Evolutionary conservation across 495 filamentous ascomycete species (phyloP).

Genomic region (Penicillium verhagenii): DNA sequence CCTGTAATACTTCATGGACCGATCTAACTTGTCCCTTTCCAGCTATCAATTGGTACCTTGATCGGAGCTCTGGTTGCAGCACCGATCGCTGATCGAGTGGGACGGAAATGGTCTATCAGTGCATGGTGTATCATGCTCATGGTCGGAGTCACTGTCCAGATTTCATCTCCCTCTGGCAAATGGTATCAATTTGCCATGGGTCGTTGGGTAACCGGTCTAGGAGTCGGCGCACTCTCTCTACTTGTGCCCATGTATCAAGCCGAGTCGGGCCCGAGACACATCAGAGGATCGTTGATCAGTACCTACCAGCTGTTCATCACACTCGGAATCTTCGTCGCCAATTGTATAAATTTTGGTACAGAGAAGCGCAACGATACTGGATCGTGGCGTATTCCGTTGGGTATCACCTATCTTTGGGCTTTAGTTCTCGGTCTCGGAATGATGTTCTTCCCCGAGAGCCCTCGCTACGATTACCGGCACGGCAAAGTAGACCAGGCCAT

Average conservation of each 20-base stretch:
- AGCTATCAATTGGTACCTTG: slow-evolving; percentile 63
- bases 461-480: slow-evolving; percentile 64
- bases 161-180: slow-evolving; percentile 48
- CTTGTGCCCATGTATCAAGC: slow-evolving; percentile 71
- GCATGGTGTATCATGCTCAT: slow-evolving; percentile 57
- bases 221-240: slow-evolving; percentile 66
- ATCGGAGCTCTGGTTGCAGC: slow-evolving; percentile 62
- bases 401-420: slow-evolving; percentile 71
- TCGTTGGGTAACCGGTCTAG: slow-evolving; percentile 59
- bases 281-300: slow-evolving; percentile 62
- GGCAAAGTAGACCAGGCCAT: slow-evolving; percentile 62
- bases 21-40: not conserved
- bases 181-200: slow-evolving; percentile 55
- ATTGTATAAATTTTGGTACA: slow-evolving; percentile 79
- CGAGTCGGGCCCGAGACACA: slow-evolving; percentile 61
- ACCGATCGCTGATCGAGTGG: slow-evolving; percentile 50
- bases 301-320: slow-evolving; percentile 86
- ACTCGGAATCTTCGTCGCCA: slow-evolving; percentile 74
- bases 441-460: slow-evolving; percentile 68
- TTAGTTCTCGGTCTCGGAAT: slow-evolving; percentile 67
- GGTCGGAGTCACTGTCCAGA: slow-evolving; percentile 64
- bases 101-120: slow-evolving; percentile 51
- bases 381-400: slow-evolving; percentile 80
- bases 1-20: not conserved
- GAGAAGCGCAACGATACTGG: slow-evolving; percentile 38